These are phyloP conservation scores for Heliamphora pulchella DNA, from an alignment of 179 eudicot species.

Conservation along the genomic window DNA sequence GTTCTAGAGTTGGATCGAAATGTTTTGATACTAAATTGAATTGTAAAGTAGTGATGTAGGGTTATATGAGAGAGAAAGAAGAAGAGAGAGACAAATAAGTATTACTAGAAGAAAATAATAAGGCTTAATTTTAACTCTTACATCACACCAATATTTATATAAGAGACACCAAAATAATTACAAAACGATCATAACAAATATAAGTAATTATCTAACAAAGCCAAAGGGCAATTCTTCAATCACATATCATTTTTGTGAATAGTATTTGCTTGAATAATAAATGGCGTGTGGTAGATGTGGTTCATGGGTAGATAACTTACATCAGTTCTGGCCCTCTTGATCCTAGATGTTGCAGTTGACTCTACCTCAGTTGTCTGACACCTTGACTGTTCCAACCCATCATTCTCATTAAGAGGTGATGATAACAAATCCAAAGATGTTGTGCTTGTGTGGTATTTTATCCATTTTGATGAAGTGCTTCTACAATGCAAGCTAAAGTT, in stretches of 20 bases:
- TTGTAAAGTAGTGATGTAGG: too few species aligned
- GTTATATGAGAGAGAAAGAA: too few species aligned
- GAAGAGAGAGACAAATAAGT: too few species aligned
- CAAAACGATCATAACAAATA: too few species aligned
- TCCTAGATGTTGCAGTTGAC: conserved; percentile 11
- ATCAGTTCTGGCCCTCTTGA: conserved; percentile 2
- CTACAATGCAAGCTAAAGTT: neutral
- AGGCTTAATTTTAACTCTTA: too few species aligned
- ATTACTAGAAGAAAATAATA: too few species aligned
- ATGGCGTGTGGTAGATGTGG: neutral
- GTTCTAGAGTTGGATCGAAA: too few species aligned
- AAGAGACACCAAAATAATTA: too few species aligned
- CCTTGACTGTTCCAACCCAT: neutral
- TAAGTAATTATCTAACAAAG: too few species aligned
- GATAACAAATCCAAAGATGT: conserved; percentile 1
- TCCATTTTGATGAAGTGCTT: neutral
- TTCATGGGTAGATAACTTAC: neutral
- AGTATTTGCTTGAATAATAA: neutral
- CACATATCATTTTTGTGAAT: neutral
- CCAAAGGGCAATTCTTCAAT: neutral
- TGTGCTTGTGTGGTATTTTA: neutral
- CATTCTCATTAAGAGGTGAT: neutral
- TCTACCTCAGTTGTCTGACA: neutral
- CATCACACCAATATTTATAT: too few species aligned
- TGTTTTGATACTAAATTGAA: too few species aligned